phyloP scores from a whole-genome alignment of 352 stramenopile species.

The Pythium brachiatum region DNA sequence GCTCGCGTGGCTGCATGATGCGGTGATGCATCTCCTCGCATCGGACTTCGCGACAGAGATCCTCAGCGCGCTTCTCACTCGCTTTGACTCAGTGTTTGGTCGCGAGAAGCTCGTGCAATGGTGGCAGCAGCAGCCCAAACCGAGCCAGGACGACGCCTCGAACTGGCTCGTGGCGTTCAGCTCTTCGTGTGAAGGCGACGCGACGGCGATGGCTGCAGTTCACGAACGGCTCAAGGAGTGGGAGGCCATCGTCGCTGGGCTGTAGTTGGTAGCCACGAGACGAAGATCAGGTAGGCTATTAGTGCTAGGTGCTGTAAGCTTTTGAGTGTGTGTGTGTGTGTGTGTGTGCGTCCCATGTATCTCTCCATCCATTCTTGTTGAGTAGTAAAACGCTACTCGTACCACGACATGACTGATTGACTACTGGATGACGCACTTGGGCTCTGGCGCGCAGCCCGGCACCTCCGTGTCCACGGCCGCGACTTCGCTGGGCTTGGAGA shows the following conservation, averaged over 20 bases:
- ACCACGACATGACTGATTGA: too few species aligned
- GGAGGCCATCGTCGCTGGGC: not conserved
- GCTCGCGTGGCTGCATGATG: constrained; percentile 51
- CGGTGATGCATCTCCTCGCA: constrained; percentile 36
- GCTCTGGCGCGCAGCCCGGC: constrained; percentile 71
- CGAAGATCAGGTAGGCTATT: constrained; percentile 1
- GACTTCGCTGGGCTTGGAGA: constrained; percentile 64
- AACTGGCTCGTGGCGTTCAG: constrained; percentile 24
- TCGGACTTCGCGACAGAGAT: constrained; percentile 50
- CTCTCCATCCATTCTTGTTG: not conserved
- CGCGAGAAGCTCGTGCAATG: constrained; percentile 43
- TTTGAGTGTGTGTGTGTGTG: constrained; percentile 8
- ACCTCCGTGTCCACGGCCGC: constrained; percentile 87
- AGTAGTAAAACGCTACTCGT: not conserved
- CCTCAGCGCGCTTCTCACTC: constrained; percentile 38
- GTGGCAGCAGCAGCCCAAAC: constrained; percentile 38
- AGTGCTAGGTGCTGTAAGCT: not conserved
- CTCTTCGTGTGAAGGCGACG: not conserved
- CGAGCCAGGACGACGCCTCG: not conserved
- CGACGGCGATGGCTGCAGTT: not conserved
- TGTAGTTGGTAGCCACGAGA: not conserved
- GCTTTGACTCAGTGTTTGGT: constrained; percentile 31
- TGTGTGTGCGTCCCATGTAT: constrained; percentile 12
- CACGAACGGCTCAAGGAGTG: constrained; percentile 16
- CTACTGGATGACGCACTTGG: constrained; percentile 39